phyloP scores from a whole-genome alignment of 345 rosid species.

The Abelmoschus esculentus region DNA sequence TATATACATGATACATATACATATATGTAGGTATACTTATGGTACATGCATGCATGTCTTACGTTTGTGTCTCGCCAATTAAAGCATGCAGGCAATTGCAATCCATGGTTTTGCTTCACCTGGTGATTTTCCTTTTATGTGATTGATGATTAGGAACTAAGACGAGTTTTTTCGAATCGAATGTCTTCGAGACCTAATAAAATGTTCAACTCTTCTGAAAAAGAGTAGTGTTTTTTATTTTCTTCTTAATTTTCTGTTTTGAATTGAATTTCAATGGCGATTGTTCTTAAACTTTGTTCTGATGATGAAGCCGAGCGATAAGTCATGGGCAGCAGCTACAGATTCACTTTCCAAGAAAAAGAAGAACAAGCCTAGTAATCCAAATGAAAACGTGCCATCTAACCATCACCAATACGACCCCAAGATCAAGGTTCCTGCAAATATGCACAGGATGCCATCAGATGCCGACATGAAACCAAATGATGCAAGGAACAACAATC shows the following conservation, averaged over 20 bases:
- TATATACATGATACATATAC: too few species aligned
- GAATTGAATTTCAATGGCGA: not conserved
- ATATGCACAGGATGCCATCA: not conserved
- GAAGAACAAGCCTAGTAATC: constrained; percentile 17
- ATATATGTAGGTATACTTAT: too few species aligned
- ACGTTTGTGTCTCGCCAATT: too few species aligned
- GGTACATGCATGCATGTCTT: too few species aligned
- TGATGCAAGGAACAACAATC: constrained; percentile 3
- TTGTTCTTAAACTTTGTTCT: not conserved
- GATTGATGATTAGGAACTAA: not conserved
- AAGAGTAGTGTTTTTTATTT: constrained; percentile 15
- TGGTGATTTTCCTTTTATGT: not conserved
- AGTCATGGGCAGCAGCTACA: constrained; percentile 15
- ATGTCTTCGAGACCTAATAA: constrained; percentile 37
- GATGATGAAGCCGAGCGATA: constrained; percentile 25
- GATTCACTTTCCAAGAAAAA: constrained; percentile 21
- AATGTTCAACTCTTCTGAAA: constrained; percentile 24
- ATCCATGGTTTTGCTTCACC: too few species aligned
- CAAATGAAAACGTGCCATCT: constrained; percentile 3
- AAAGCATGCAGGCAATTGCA: too few species aligned
- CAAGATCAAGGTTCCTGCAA: not conserved
- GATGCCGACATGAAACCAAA: not conserved
- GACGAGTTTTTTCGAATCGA: not conserved
- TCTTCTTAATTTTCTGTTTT: not conserved
- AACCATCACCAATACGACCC: not conserved